phyloP scores from a whole-genome alignment of 371 early-diverging fungal genomes.

The Mucor indicus region DNA sequence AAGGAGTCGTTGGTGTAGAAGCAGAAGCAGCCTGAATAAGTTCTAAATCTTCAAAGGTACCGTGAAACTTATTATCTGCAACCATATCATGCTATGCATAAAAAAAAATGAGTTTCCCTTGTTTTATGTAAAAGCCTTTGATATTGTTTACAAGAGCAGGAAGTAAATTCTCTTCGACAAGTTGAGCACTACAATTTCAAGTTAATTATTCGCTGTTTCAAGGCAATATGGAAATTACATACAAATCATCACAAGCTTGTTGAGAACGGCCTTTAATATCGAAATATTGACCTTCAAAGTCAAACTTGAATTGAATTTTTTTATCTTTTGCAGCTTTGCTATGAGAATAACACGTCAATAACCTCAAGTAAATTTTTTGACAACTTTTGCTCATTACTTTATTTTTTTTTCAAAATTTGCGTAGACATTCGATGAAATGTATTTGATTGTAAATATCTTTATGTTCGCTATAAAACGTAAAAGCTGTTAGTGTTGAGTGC shows the following conservation, averaged over 20 bases:
- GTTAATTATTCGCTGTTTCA: too few relatives aligned
- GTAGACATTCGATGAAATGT: background rate
- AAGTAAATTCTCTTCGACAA: too few relatives aligned
- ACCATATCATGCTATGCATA: background rate
- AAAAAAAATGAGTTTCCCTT: background rate
- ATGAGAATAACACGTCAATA: background rate
- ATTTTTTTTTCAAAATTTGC: background rate
- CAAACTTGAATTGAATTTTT: conserved; percentile 11
- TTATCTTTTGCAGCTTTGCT: conserved; percentile 8
- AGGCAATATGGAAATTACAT: too few relatives aligned
- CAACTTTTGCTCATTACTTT: background rate
- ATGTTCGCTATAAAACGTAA: conserved; percentile 7
- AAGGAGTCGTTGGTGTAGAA: background rate
- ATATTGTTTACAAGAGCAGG: too few relatives aligned
- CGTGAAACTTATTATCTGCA: conserved; percentile 5
- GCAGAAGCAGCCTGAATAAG: background rate
- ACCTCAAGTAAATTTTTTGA: background rate
- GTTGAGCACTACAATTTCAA: too few relatives aligned
- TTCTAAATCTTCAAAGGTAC: conserved; percentile 10
- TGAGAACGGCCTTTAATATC: conserved; percentile 17
- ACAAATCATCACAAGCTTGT: conserved; percentile 15
- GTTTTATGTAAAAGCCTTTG: too few relatives aligned
- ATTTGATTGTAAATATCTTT: conserved; percentile 5
- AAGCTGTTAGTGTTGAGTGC: background rate
- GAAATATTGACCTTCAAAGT: conserved; percentile 15